A percentile compares a stretch with the other conserved stretches of the same genome.
Evolutionary conservation across 2,329 filamentous ascomycete species (phyloP).

Genomic region (Ophiostoma ulmi): DNA sequence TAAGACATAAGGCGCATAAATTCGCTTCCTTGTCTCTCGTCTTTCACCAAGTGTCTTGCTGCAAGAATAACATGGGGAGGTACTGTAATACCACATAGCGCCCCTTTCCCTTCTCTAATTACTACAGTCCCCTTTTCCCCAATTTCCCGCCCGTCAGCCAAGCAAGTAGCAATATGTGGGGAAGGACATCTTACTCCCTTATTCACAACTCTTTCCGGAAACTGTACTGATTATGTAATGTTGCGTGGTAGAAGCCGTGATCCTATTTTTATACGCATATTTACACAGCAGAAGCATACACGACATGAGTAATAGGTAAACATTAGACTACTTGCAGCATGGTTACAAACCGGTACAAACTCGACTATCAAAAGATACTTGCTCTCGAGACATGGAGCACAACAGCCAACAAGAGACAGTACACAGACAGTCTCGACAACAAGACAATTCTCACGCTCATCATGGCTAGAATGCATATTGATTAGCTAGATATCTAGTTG

Average conservation of each 20-base stretch:
- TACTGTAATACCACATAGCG: background rate
- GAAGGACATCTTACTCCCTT: background rate
- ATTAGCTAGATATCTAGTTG: background rate
- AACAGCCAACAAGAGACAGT: background rate
- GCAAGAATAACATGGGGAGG: background rate
- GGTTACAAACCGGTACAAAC: background rate
- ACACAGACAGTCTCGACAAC: background rate
- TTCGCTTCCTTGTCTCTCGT: background rate
- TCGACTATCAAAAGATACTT: background rate
- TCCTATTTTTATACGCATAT: background rate
- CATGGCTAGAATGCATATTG: background rate
- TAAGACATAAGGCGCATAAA: background rate
- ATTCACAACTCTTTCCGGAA: background rate
- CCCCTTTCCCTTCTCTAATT: background rate
- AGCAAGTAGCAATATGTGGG: slow-evolving; percentile 4
- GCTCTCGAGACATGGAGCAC: background rate
- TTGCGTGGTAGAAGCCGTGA: background rate
- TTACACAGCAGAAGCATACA: too few relatives aligned
- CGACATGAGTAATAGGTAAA: too few relatives aligned
- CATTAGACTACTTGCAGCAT: too few relatives aligned
- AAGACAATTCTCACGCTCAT: too few relatives aligned
- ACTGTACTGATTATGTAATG: background rate
- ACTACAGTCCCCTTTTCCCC: background rate
- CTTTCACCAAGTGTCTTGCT: background rate
- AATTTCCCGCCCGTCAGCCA: background rate